Base-by-base conservation (phyloP, 2,329 filamentous ascomycete genomes). In the Fusarium sp. region DNA sequence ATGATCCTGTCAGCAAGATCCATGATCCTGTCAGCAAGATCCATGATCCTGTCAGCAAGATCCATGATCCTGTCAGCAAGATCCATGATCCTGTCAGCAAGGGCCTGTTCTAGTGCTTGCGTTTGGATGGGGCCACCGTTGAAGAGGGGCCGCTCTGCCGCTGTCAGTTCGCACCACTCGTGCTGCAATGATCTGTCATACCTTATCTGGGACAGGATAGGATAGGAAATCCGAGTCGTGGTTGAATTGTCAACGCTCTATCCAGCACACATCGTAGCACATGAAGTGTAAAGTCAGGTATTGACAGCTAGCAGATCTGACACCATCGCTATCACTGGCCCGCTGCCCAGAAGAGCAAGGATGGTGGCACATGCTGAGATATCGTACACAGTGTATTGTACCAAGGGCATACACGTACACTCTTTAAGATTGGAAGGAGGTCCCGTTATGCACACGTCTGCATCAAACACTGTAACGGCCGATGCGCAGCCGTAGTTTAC, bases 91-190 rank as follows among this genome's bases (percentile, higher is more conserved):
- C 43, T 46, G 32, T 22, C 49, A 52, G 44, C 53, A 45, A 65
- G 56, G 66, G 49, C 45, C 10, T 49, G 48, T n/a, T 51, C n/a
- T 65, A 40, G 22, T 41, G 32, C 37, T 56, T 45, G 44, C 40
- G 41, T 46, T 55, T 55, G 41, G 46, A 35, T 39, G 52, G 52
- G 27, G 48, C 35, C 52, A 44, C 45, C 37, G 37, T 56, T 49
- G 32, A 55, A 46, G 51, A 56, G 56, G 58, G 61, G 40, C 53
- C 56, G 61, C 66, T 69, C 65, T 62, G 40, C 53, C 56, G 61
- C 66, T 69, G 65, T 62, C 56, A 66, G 43, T 39, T 41, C 56
- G 64, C 44, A 66, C 61, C 46, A 62, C 52, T 66, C 51, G 43
- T 51, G 50, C 41, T 49, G 39, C 53, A 44, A 50, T 50, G 19